phyloP scores from a whole-genome alignment of 2,329 filamentous ascomycete species.

The Didymellaceae sp. region DNA sequence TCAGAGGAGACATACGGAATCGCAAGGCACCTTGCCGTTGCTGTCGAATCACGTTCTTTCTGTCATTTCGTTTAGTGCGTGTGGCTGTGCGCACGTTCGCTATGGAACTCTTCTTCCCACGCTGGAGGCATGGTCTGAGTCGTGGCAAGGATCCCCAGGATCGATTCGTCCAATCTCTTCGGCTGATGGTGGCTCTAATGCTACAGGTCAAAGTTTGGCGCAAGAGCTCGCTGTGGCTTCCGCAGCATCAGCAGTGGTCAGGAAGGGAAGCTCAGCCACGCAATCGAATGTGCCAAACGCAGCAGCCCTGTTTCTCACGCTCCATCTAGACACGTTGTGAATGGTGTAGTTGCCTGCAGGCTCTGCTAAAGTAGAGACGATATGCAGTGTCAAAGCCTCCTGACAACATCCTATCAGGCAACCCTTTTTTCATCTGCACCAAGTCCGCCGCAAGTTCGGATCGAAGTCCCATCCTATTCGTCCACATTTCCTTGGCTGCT shows the following conservation, averaged over 20 bases:
- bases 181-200: too few species aligned
- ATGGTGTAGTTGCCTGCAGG: slow-evolving; percentile 22
- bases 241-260: slow-evolving; percentile 32
- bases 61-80: slow-evolving; percentile 37
- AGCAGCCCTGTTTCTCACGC: slow-evolving; percentile 30
- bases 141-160: slow-evolving; percentile 2
- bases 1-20: slow-evolving; percentile 20
- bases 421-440: slow-evolving; percentile 14
- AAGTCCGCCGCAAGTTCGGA: slow-evolving; percentile 19
- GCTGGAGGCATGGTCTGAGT: slow-evolving; percentile 17
- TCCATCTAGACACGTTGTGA: slow-evolving; percentile 16
- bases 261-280: slow-evolving; percentile 33
- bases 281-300: slow-evolving; percentile 25
- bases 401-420: slow-evolving; percentile 22
- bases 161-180: neutral
- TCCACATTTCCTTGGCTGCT: slow-evolving; percentile 17
- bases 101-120: slow-evolving; percentile 18
- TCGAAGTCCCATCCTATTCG: slow-evolving; percentile 21
- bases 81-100: slow-evolving; percentile 38
- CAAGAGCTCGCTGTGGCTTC: slow-evolving; percentile 11
- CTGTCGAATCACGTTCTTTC: slow-evolving; percentile 22
- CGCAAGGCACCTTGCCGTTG: slow-evolving; percentile 27
- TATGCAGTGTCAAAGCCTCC: slow-evolving; percentile 12
- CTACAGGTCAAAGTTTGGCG: too few species aligned
- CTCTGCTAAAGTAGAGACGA: slow-evolving; percentile 16